phyloP scores from a whole-genome alignment of 2,329 filamentous ascomycete genomes.

The Spiromastix sp. region DNA sequence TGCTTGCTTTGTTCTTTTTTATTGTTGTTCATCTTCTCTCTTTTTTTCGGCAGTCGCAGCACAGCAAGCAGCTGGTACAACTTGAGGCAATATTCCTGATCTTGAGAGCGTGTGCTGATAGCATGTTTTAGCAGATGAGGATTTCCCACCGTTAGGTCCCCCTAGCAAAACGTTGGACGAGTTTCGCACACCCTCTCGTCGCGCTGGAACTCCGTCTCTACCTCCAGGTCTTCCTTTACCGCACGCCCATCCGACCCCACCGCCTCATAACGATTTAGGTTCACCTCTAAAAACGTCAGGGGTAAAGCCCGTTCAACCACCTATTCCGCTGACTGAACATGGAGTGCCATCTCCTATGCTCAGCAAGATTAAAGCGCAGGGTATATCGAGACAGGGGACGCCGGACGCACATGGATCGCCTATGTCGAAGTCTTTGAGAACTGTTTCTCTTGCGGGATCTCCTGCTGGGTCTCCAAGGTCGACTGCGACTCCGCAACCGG shows the following conservation, averaged over 20 bases:
- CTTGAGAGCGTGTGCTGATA: conserved; percentile 18
- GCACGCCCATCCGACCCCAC: conserved; percentile 30
- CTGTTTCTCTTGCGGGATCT: conserved; percentile 26
- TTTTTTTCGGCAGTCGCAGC: conserved; percentile 10
- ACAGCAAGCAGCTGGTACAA: no score
- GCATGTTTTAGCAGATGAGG: conserved; percentile 27
- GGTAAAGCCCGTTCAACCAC: no score
- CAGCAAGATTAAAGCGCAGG: conserved; percentile 16
- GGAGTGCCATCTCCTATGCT: conserved; percentile 23
- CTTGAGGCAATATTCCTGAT: no score
- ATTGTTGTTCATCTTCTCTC: conserved; percentile 12
- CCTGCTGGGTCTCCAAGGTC: conserved; percentile 33
- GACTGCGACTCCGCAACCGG: conserved; percentile 11
- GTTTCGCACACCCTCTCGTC: conserved; percentile 17
- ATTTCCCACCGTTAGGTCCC: conserved; percentile 36
- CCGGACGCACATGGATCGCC: conserved; percentile 17
- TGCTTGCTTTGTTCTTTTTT: conserved; percentile 11
- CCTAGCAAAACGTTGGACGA: conserved; percentile 26
- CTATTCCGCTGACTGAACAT: no score
- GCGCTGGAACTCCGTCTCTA: conserved; percentile 29
- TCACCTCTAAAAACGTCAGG: no score
- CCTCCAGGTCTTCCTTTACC: conserved; percentile 34
- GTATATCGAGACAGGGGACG: conserved; percentile 17
- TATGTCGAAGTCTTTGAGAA: conserved; percentile 15
- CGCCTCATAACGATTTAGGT: no score